Percentiles rank a stretch among this genome's conserved stretches.
Evolutionary conservation across 306 rosid species (phyloP).

Genomic region (Lupinus albus): DNA sequence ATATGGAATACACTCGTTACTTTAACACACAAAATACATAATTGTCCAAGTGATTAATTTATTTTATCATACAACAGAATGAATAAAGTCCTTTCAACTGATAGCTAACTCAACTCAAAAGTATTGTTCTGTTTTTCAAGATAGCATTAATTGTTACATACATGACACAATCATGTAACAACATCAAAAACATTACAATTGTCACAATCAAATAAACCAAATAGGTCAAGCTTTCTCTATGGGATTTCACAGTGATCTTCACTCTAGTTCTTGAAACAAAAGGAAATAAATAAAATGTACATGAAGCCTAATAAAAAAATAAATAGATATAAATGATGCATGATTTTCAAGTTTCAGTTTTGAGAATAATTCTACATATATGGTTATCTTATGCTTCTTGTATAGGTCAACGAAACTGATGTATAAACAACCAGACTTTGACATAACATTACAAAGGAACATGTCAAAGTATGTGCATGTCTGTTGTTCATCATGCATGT

Average conservation of each 20-base stretch:
- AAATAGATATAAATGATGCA: conserved; percentile 26
- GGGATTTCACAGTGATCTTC: conserved; percentile 15
- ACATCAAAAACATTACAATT: background rate
- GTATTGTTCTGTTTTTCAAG: no score
- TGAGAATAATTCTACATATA: conserved; percentile 7
- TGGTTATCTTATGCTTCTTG: conserved; percentile 6
- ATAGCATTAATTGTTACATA: background rate
- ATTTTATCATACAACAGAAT: background rate
- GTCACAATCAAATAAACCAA: conserved; percentile 6
- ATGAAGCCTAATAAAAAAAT: conserved; percentile 37
- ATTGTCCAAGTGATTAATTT: background rate
- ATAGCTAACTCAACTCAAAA: background rate
- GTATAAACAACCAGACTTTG: background rate
- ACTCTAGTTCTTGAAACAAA: conserved; percentile 29
- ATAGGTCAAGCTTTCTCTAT: conserved; percentile 6
- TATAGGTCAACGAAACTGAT: background rate
- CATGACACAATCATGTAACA: background rate
- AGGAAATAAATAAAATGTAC: conserved; percentile 6
- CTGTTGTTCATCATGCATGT: background rate
- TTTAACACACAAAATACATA: no score
- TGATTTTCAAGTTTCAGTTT: conserved; percentile 28
- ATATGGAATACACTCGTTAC: no score
- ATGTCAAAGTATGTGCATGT: conserved; percentile 35
- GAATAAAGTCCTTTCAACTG: background rate
- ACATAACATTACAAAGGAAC: conserved; percentile 23